Evolutionary conservation across 192 early-diverging fungal species (phyloP), one percentile per base, ranked within the genome.

Genomic region (Pilaira anomala): DNA sequence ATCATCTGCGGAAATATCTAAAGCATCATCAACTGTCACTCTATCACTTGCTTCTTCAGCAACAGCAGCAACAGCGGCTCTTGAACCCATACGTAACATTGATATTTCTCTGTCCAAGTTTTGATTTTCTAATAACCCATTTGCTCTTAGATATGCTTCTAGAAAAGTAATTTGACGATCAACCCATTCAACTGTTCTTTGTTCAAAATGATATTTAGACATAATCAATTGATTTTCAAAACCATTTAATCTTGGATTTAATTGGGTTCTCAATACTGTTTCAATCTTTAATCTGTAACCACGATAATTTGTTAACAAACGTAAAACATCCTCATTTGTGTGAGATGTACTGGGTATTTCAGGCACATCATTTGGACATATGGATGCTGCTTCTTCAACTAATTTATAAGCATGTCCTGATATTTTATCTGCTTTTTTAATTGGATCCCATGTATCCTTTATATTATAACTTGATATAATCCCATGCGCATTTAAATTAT

Each of bases 221-320:
- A 65, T 60, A 0, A 63, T 28, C 2, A 71, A 19, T 39, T 71
- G 57, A 39, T 57, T 60, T 22, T 71, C 62, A 26, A 71, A 45
- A 21, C 60, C 45, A 28, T 65, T 59, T 12, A 71, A 21, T 28
- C 69, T 24, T 14, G 69, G 69, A 16, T 71, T 71, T 26, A 71
- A 16, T 25, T 61, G 58, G 3, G 46, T 65, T 7, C 69, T 48
- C 36, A 71, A 21, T 5, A 71, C 25, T 6, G 63, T 16, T 40
- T 71, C 69, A 11, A 71, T 56, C 51, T 71, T 71, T 6, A 71
- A 50, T 25, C 69, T 39, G 7, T 71, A 71, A 7, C 69, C 69
- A 3, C 69, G 69, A 22, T 71, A 71, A 8, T 63, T 42, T 2
- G 63, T 71, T 7, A 71, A 25, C 5, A 65, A 28, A 30, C 26